Evolutionary conservation across 768 basidiomycete genomes (phyloP), one percentile per base, ranked within the genome.

Genomic region (Russula earlei): DNA sequence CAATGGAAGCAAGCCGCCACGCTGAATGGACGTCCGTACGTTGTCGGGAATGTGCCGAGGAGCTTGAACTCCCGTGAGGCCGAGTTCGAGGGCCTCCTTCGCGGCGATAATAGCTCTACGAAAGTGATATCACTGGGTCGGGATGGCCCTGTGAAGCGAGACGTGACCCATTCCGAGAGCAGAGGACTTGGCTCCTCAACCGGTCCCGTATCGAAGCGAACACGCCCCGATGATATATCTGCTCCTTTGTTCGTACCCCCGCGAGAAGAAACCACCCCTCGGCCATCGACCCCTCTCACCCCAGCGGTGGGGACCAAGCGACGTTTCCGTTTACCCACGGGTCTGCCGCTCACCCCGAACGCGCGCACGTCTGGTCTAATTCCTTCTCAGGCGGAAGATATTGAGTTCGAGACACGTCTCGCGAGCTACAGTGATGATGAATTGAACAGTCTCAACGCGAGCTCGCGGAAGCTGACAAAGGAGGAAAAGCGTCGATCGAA

Each of bases 1-100:
- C 77, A 78, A 56, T 90, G 87, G 87, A 90, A 89, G 67, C 85
- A 80, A 48, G 87, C 86, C n/a, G 64, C 81, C n/a, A 88, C 85
- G 24, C 74, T 89, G 41, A 89, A 91, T 56, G 87, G 87, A 0
- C 79, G 83, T 3, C 86, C 87, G 11, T 89, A 88, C 62, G 78
- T 84, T 17, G 64, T 80, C 69, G 64, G 87, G 66, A 60, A 79
- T 70, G 75, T 85, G 66, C 63, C 86, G 68, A 60, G 75, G 63
- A 68, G 80, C 46, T 74, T 78, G 1, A 73, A 70, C 42, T 64
- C 76, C 46, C 78, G 82, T 40, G 89, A 88, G 67, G 78, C 82
- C 47, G 89, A 91, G 64, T 91, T 91, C 60, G 89, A 91, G 64
- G 81, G 82, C 12, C 74, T 91, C 48, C 68, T 91, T 27, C 77